Evolutionary conservation across 768 basidiomycete genomes (phyloP), one percentile per base, ranked within the genome.

Genomic region (Mycena floridula): DNA sequence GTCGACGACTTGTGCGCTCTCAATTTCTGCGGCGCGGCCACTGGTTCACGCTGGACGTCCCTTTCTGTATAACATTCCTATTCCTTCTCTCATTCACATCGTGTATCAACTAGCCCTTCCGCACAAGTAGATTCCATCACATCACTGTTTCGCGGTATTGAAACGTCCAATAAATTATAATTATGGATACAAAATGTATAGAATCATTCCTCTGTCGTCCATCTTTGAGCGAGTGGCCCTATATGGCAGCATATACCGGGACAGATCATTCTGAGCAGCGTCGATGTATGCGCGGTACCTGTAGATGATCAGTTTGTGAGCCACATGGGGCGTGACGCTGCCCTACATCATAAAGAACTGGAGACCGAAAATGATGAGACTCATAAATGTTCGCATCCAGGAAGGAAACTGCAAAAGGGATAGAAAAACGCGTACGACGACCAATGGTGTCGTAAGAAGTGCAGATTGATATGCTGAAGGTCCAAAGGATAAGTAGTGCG

Each of bases 391-490:
- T 42, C 66, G 64, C 13, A 87, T 56, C 69, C 78, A 77, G 3
- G 66, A 51, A 4, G 78, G 73, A 49, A 82, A 70, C 27, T 67
- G 71, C 21, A 81, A 56, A 6, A 83, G 55, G 18, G 78, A 72
- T 26, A 70, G 65, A 51, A 83, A 53, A 47, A 88, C 68, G 45
- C 79, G 67, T 25, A 82, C 48, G 21, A 79, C 38, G 25, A 85
- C 54, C 8, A 86, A 60, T 5, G 86, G 85, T 0, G 78, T 77
- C 4, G 79, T 78, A 35, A 86, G 60, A 11, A 90, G 68, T 4
- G 83, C 85, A 9, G 85, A 85, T 63, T 89, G 87, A 56, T 89
- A 89, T 24, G 84, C 88, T 90, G 56, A 18, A 37, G 42, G 44
- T 43, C 30, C 24, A n/a, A n/a, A n/a, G n/a, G n/a, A n/a, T n/a